These are phyloP conservation scores for Adansonia rubrostipa DNA, from an alignment of 441 rosid species.

Conservation along the genomic window DNA sequence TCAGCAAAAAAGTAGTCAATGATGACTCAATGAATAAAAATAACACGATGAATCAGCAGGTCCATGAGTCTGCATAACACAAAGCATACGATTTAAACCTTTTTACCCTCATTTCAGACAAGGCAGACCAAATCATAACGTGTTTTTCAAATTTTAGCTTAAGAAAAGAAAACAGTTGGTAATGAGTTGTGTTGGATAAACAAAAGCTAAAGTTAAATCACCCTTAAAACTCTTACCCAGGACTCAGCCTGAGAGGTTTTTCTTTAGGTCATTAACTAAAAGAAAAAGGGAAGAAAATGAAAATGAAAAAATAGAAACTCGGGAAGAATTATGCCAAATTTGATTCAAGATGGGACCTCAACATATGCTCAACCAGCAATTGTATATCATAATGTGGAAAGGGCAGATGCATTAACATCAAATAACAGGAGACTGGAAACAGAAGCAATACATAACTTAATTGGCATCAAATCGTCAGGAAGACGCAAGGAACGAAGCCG, in stretches of 20 bases:
- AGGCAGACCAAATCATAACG: not conserved
- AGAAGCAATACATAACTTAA: slow-evolving; percentile 41
- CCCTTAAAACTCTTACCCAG: not conserved
- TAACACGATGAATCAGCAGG: not conserved
- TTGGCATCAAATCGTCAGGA: slow-evolving; percentile 50
- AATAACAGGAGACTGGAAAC: not conserved
- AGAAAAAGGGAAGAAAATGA: not conserved
- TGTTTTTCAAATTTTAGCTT: not conserved
- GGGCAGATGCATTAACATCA: not conserved
- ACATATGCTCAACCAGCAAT: not conserved
- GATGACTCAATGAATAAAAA: not conserved
- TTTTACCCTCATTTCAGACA: not conserved
- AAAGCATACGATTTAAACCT: not conserved
- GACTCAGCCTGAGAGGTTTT: not conserved
- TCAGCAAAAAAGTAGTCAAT: not conserved
- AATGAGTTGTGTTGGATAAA: not conserved
- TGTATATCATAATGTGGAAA: not conserved
- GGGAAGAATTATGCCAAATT: not conserved
- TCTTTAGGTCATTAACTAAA: not conserved
- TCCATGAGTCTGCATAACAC: not conserved
- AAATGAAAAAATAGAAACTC: not conserved
- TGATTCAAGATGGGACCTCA: not conserved
- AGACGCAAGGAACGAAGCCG: slow-evolving; percentile 61
- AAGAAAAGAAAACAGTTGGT: not conserved
- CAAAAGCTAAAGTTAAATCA: not conserved